A percentile compares a stretch with the other conserved stretches of the same genome.
Evolutionary conservation across 257 asterid species (phyloP).

Genomic region (Nicotiana otophora): DNA sequence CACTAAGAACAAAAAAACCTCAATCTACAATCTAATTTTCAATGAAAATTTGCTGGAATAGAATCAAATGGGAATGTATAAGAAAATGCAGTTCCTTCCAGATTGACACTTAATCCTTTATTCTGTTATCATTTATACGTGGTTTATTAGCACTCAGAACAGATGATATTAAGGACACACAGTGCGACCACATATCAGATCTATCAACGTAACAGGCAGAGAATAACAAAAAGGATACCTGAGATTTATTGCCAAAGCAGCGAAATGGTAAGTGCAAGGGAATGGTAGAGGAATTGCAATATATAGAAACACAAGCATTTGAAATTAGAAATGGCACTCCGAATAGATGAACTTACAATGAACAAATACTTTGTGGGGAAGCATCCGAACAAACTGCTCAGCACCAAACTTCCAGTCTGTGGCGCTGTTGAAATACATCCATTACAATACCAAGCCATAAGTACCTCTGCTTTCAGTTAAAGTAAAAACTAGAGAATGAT

Average conservation of each 20-base stretch:
- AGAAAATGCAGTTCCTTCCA: not conserved
- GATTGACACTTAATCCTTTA: not conserved
- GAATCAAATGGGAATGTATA: not conserved
- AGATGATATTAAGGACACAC: not conserved
- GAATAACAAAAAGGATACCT: not conserved
- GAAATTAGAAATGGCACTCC: not conserved
- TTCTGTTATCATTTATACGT: not conserved
- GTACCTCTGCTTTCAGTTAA: not conserved
- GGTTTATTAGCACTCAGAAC: not conserved
- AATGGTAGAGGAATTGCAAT: not conserved
- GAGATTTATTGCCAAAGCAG: not conserved
- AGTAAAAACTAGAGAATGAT: not conserved
- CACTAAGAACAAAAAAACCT: not conserved
- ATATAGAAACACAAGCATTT: not conserved
- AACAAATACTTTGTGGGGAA: slow-evolving; percentile 78
- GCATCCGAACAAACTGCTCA: slow-evolving; percentile 62
- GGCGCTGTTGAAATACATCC: slow-evolving; percentile 45
- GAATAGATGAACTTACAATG: slow-evolving; percentile 58
- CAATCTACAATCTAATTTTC: not conserved
- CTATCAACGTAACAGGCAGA: not conserved
- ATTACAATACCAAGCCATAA: not conserved
- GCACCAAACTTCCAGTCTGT: slow-evolving; percentile 88
- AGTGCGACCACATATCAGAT: not conserved
- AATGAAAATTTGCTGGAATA: not conserved
- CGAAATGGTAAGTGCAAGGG: not conserved